These are phyloP conservation scores for Paratinospora sagittata DNA, from an alignment of 164 flowering plant species.

Conservation along the genomic window DNA sequence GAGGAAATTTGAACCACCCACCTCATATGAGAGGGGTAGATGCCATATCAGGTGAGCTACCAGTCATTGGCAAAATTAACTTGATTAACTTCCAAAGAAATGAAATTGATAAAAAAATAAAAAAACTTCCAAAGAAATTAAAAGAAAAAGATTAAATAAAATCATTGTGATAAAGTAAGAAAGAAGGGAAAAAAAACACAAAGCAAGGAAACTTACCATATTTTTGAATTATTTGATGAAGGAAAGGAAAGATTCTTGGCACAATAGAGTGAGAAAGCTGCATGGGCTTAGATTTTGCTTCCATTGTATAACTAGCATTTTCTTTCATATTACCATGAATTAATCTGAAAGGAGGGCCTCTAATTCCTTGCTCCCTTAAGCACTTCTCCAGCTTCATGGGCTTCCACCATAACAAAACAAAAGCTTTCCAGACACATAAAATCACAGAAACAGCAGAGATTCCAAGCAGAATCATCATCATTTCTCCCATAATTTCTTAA, in stretches of 20 bases:
- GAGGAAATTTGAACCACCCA: no score
- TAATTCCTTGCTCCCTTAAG: constrained; percentile 30
- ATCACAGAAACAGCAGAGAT: no score
- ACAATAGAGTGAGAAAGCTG: constrained; percentile 18
- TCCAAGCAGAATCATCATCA: no score
- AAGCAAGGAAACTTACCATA: constrained; percentile 24
- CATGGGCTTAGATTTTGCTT: constrained; percentile 27
- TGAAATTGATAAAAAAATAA: no score
- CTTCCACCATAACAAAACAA: constrained; percentile 29
- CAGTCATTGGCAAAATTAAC: no score
- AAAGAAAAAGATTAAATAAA: no score
- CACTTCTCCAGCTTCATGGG: constrained; percentile 34
- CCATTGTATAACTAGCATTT: not conserved
- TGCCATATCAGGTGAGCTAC: no score
- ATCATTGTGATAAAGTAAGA: no score
- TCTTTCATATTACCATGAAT: constrained; percentile 33
- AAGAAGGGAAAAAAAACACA: no score
- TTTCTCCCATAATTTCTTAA: constrained; percentile 27
- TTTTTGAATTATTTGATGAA: constrained; percentile 15
- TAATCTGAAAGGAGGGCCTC: constrained; percentile 32
- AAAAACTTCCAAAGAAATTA: no score
- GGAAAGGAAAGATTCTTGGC: constrained; percentile 25
- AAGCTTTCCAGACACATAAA: constrained; percentile 7
- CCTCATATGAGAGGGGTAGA: no score
- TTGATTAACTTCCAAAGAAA: no score